These are phyloP conservation scores for Plasmodium ovale DNA, from an alignment of 169 alveolate species.

Conservation along the genomic window DNA sequence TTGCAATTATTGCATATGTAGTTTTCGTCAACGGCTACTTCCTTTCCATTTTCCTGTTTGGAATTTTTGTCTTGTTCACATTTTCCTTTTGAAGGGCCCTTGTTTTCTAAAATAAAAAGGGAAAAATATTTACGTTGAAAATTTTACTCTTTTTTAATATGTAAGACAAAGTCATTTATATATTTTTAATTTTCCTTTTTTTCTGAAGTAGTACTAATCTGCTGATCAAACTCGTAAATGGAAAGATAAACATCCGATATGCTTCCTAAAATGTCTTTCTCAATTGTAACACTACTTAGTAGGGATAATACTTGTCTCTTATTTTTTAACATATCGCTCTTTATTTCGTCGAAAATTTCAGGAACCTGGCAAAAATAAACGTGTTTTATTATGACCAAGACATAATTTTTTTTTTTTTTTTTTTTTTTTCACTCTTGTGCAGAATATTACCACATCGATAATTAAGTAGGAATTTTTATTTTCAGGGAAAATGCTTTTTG, in stretches of 20 bases:
- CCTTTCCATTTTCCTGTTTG: background rate
- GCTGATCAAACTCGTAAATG: constrained; percentile 48
- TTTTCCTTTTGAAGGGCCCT: background rate
- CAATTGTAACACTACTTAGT: constrained; percentile 35
- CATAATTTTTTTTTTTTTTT: background rate
- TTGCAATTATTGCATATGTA: constrained; percentile 60
- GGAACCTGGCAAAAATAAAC: constrained; percentile 34
- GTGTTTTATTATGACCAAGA: background rate
- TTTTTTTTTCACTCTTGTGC: background rate
- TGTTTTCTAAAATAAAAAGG: constrained; percentile 15
- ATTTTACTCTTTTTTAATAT: background rate
- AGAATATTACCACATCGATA: constrained; percentile 48
- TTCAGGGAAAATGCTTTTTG: constrained; percentile 61
- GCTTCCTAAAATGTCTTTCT: constrained; percentile 30
- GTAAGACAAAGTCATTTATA: background rate
- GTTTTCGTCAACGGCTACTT: background rate
- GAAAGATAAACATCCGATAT: constrained; percentile 53
- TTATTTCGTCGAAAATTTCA: constrained; percentile 64
- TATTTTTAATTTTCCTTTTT: background rate
- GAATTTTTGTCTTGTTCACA: background rate
- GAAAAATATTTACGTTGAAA: background rate
- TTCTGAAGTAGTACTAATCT: background rate
- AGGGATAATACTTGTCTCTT: constrained; percentile 9
- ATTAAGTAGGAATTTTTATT: constrained; percentile 60
- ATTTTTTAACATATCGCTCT: constrained; percentile 38